These are phyloP conservation scores for Pichia sorboxylosa DNA, from an alignment of 1,139 yeast genomes.

Conservation along the genomic window DNA sequence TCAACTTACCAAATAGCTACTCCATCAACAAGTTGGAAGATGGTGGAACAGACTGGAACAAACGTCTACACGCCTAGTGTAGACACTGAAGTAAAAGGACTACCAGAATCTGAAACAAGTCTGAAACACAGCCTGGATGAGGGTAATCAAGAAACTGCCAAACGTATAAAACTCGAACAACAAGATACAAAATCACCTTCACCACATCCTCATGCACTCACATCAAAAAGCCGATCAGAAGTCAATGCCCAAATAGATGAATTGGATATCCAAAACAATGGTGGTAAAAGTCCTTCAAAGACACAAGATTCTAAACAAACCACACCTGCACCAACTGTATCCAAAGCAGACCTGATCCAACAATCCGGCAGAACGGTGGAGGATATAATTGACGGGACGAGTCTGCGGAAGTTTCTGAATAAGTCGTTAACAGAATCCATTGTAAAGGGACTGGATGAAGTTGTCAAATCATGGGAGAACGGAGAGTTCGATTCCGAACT, in stretches of 20 bases:
- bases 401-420: conserved; percentile 68
- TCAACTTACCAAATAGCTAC: too few relatives aligned
- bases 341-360: conserved; percentile 3
- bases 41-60: too few relatives aligned
- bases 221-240: conserved; percentile 3
- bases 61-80: too few relatives aligned
- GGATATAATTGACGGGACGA: conserved; percentile 71
- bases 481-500: too few relatives aligned
- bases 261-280: background rate
- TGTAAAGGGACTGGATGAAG: conserved; percentile 54
- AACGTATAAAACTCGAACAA: too few relatives aligned
- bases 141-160: too few relatives aligned
- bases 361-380: conserved; percentile 12
- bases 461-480: conserved; percentile 20
- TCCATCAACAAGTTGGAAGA: too few relatives aligned
- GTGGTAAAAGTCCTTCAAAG: background rate
- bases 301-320: background rate
- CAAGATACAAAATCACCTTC: conserved; percentile 1
- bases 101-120: too few relatives aligned
- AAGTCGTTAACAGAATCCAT: conserved; percentile 56
- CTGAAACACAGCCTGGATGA: too few relatives aligned
- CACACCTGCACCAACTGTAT: background rate
- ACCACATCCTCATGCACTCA: conserved; percentile 3
- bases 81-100: too few relatives aligned
- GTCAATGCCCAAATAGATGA: conserved; percentile 2